These are phyloP conservation scores for Arachis stenosperma DNA, from an alignment of 306 rosid species.

Conservation along the genomic window DNA sequence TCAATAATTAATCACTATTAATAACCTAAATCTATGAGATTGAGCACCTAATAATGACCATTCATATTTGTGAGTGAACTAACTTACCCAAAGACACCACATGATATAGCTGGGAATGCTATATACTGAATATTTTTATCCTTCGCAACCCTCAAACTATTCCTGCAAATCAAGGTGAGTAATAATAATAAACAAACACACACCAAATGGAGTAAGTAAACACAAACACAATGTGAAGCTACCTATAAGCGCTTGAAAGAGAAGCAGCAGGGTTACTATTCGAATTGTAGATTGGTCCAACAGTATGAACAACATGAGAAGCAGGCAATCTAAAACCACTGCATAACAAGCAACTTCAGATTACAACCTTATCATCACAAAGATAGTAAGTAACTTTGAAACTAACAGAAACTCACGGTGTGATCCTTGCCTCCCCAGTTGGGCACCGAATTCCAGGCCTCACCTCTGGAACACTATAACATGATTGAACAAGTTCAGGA, in stretches of 20 bases:
- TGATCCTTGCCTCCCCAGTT: conserved; percentile 81
- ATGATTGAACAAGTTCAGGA: conserved; percentile 65
- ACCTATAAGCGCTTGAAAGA: conserved; percentile 70
- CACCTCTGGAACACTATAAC: conserved; percentile 63
- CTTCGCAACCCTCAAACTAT: conserved; percentile 63
- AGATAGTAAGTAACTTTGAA: neutral
- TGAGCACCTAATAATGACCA: neutral
- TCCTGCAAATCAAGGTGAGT: conserved; percentile 49
- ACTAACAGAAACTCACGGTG: conserved; percentile 49
- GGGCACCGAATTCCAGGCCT: conserved; percentile 75
- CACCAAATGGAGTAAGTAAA: neutral
- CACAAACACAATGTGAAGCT: conserved; percentile 9
- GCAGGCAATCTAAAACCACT: conserved; percentile 69
- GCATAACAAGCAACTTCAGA: conserved; percentile 19
- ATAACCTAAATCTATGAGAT: neutral
- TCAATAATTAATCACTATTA: neutral
- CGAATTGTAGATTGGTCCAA: conserved; percentile 61
- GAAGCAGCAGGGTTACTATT: conserved; percentile 48
- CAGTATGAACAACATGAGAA: conserved; percentile 70
- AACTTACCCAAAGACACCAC: conserved; percentile 77
- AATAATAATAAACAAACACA: neutral
- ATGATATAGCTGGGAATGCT: conserved; percentile 79
- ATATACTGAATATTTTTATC: conserved; percentile 63
- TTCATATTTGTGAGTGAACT: neutral
- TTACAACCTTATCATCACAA: neutral